A percentile compares a stretch with the other conserved stretches of the same genome.
phyloP scores from a whole-genome alignment of 805 yeast species.

The Teunomyces cretensis region DNA sequence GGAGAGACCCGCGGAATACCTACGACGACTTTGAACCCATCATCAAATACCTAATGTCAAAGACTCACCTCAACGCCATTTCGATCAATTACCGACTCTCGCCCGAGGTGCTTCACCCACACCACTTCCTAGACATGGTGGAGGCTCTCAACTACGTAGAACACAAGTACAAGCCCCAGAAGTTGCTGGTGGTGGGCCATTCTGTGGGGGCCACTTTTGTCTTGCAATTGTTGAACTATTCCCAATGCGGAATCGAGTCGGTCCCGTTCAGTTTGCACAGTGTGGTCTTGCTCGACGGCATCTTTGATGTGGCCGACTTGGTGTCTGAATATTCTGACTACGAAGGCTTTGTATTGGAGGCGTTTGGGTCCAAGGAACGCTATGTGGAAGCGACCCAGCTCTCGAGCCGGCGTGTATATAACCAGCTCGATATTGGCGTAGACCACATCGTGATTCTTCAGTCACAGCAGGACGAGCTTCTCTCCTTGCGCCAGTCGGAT shows the following conservation, averaged over 20 bases:
- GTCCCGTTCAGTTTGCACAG: not conserved
- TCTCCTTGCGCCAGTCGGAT: slow-evolving; percentile 51
- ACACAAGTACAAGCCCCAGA: slow-evolving; percentile 15
- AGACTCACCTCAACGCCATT: slow-evolving; percentile 19
- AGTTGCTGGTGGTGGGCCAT: slow-evolving; percentile 58
- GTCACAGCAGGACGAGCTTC: slow-evolving; percentile 65
- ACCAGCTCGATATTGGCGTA: slow-evolving; percentile 4
- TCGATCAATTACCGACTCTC: slow-evolving; percentile 63
- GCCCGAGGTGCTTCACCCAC: slow-evolving; percentile 62
- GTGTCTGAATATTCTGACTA: slow-evolving; percentile 64
- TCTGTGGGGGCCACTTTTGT: slow-evolving; percentile 76
- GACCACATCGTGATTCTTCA: slow-evolving; percentile 47
- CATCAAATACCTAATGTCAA: slow-evolving; percentile 7
- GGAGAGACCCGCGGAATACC: slow-evolving; percentile 73
- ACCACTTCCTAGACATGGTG: slow-evolving; percentile 56
- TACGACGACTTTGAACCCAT: slow-evolving; percentile 50
- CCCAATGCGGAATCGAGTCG: slow-evolving; percentile 5
- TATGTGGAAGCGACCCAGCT: slow-evolving; percentile 27
- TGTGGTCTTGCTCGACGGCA: slow-evolving; percentile 63
- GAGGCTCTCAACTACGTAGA: slow-evolving; percentile 38
- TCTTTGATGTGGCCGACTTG: slow-evolving; percentile 53
- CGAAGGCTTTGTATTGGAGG: slow-evolving; percentile 54
- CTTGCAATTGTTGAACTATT: slow-evolving; percentile 47
- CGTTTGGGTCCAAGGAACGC: slow-evolving; percentile 39
- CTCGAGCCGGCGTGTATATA: slow-evolving; percentile 6